A percentile compares a stretch with the other conserved stretches of the same genome.
Evolutionary conservation across 306 rosid genomes (phyloP).

Genomic region (peach (Prunus persica)): Prunus_persica_NCBIv2 NC_034009.1:12631001-12631500

Average conservation of each 20-base stretch:
- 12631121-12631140: neutral
- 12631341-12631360: neutral
- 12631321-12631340: neutral
- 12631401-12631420: neutral
- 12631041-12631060: neutral
- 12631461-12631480: neutral
- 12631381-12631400: neutral
- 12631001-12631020: neutral
- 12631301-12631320: slow-evolving; percentile 3
- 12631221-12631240: slow-evolving; percentile 55
- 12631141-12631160: slow-evolving; percentile 3
- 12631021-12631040: neutral
- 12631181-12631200: slow-evolving; percentile 71
- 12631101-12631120: neutral
- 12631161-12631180: slow-evolving; percentile 34
- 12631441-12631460: neutral
- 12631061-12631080: neutral
- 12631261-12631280: slow-evolving; percentile 60
- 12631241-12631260: slow-evolving; percentile 76
- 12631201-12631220: slow-evolving; percentile 59
- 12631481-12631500: neutral
- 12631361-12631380: neutral
- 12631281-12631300: slow-evolving; percentile 71
- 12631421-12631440: neutral
- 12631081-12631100: neutral